These are phyloP conservation scores for Sugiyamaella japonica DNA, from an alignment of 1,139 yeast species.

Conservation along the genomic window DNA sequence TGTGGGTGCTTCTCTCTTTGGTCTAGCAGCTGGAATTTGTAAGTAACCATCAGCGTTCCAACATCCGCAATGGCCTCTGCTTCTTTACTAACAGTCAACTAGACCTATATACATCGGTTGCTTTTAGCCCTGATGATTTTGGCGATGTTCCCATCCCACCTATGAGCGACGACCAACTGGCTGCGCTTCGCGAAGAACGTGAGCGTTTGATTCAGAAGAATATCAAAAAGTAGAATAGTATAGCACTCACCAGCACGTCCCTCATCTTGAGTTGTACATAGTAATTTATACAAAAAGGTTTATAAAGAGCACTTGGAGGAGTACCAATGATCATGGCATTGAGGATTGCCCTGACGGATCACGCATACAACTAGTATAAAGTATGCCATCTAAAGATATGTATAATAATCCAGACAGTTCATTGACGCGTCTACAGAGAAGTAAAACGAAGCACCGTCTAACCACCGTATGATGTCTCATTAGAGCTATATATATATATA, in stretches of 20 bases:
- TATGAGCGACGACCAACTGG: conserved; percentile 72
- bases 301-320: not conserved
- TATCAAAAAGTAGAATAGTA: conserved; percentile 9
- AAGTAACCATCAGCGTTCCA: conserved; percentile 21
- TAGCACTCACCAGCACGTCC: not conserved
- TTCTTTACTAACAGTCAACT: not conserved
- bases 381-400: too few relatives aligned
- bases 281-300: conserved; percentile 8
- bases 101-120: conserved; percentile 28
- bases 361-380: too few relatives aligned
- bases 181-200: conserved; percentile 47
- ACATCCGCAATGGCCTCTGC: too few relatives aligned
- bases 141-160: conserved; percentile 94
- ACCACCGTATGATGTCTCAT: too few relatives aligned
- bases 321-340: too few relatives aligned
- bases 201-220: conserved; percentile 23
- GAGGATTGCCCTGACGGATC: too few relatives aligned
- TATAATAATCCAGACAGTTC: too few relatives aligned
- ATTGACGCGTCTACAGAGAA: too few relatives aligned
- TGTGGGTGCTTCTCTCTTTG: conserved; percentile 56
- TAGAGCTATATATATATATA: too few relatives aligned
- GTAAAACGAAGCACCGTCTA: too few relatives aligned
- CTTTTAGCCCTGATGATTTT: conserved; percentile 79
- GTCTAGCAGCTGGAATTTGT: conserved; percentile 70
- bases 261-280: conserved; percentile 6